These are phyloP conservation scores for Colletotrichum neosansevieriae DNA, from an alignment of 2,329 filamentous ascomycete genomes.

Conservation along the genomic window DNA sequence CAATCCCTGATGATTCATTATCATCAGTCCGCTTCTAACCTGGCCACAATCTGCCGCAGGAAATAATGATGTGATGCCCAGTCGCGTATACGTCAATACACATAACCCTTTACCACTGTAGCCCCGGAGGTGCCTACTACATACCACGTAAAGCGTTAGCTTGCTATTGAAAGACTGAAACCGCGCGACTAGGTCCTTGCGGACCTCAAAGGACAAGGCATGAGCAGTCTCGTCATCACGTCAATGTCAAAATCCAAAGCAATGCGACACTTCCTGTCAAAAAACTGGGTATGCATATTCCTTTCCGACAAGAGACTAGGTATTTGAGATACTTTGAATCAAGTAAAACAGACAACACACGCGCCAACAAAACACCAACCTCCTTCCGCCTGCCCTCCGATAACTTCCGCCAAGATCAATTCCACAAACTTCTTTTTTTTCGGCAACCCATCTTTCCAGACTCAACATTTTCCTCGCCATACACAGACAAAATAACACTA, in stretches of 20 bases:
- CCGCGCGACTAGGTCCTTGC: too few species aligned
- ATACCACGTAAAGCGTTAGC: too few species aligned
- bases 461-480: conserved; percentile 42
- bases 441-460: conserved; percentile 39
- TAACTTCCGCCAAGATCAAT: conserved; percentile 41
- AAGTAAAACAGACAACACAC: conserved; percentile 3
- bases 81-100: too few species aligned
- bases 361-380: conserved; percentile 37
- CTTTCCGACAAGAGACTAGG: conserved; percentile 39
- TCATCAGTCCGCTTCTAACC: too few species aligned
- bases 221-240: too few species aligned
- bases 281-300: conserved; percentile 35
- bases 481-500: conserved; percentile 13
- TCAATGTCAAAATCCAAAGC: neutral
- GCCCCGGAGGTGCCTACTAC: too few species aligned
- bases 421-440: conserved; percentile 40
- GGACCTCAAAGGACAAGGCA: too few species aligned
- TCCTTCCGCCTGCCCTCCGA: conserved; percentile 26
- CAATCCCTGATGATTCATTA: too few species aligned
- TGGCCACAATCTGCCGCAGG: too few species aligned
- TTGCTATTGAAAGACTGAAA: too few species aligned
- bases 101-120: too few species aligned
- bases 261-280: conserved; percentile 16
- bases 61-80: too few species aligned
- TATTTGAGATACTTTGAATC: conserved; percentile 36